Conservation (phyloP, 2,329 filamentous ascomycete species). For the Leptographium wingfieldii region DNA sequence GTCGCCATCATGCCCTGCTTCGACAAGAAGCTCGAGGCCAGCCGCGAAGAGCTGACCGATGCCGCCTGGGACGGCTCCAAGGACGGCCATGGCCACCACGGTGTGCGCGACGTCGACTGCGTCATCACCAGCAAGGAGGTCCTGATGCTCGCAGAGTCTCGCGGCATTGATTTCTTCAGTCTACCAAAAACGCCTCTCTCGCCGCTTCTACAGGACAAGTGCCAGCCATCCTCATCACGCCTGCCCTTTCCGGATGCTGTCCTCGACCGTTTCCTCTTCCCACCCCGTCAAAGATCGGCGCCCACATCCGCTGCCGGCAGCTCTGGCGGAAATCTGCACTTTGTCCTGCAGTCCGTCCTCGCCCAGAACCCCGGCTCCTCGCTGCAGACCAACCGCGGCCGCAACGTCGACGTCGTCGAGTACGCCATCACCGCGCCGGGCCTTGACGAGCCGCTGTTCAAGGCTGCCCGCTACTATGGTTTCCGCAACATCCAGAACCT, state of each 20-base stretch:
- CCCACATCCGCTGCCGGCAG: conserved; percentile 52
- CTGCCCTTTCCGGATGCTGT: conserved; percentile 57
- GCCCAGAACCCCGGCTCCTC: conserved; percentile 57
- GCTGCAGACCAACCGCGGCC: conserved; percentile 60
- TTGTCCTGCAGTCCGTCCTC: conserved; percentile 66
- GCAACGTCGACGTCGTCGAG: conserved; percentile 85
- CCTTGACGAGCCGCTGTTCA: conserved; percentile 50
- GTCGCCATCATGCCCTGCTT: conserved; percentile 96
- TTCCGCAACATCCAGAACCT: conserved; percentile 98
- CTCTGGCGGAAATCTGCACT: conserved; percentile 80
- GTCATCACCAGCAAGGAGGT: conserved; percentile 96
- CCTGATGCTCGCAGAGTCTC: conserved; percentile 73
- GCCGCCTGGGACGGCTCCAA: conserved; percentile 61
- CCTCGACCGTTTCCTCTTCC: conserved; percentile 65
- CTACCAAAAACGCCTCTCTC: conserved; percentile 45
- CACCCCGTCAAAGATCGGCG: conserved; percentile 23
- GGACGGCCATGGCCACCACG: conserved; percentile 26
- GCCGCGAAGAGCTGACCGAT: conserved; percentile 81
- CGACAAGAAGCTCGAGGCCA: conserved; percentile 96
- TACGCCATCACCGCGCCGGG: conserved; percentile 51
- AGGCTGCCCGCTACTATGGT: conserved; percentile 84
- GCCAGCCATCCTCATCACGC: background rate
- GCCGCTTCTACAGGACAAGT: conserved; percentile 16
- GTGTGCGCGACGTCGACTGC: conserved; percentile 84
- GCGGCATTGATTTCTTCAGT: conserved; percentile 62